A percentile compares a stretch with the other conserved stretches of the same genome.
These are phyloP conservation scores for Xylariales sp. DNA, from an alignment of 2,329 filamentous ascomycete species.

Conservation along the genomic window DNA sequence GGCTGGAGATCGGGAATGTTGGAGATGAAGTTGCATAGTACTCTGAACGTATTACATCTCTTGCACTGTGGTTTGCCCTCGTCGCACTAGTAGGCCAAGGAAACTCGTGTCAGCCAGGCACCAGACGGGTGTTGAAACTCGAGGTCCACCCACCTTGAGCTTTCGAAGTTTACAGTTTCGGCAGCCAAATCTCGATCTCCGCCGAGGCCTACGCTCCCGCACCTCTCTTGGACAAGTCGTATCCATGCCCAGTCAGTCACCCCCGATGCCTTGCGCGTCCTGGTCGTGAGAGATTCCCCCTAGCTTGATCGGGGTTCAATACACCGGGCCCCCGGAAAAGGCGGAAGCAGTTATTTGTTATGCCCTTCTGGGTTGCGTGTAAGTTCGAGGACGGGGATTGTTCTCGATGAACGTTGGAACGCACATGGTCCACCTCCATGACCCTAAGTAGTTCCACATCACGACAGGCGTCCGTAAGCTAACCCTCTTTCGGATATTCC, in stretches of 20 bases:
- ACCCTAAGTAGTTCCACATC: neutral
- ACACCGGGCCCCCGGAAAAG: neutral
- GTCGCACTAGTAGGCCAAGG: constrained; percentile 55
- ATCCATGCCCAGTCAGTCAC: constrained; percentile 1
- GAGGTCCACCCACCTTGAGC: constrained; percentile 54
- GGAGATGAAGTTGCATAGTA: constrained; percentile 57
- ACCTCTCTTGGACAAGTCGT: constrained; percentile 7
- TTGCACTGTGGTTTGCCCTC: constrained; percentile 58
- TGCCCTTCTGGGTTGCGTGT: too few species aligned
- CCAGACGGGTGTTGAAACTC: neutral
- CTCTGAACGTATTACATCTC: constrained; percentile 56
- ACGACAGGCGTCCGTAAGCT: constrained; percentile 7
- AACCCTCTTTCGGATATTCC: constrained; percentile 31
- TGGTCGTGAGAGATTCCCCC: too few species aligned
- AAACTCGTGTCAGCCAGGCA: constrained; percentile 4
- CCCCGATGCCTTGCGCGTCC: neutral
- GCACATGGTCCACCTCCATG: too few species aligned
- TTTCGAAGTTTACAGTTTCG: constrained; percentile 64
- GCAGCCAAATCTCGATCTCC: constrained; percentile 60
- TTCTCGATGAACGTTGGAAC: too few species aligned
- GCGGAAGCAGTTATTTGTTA: too few species aligned
- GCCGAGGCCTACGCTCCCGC: constrained; percentile 26
- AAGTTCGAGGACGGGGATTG: too few species aligned
- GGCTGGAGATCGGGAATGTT: constrained; percentile 55
- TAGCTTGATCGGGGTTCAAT: neutral